Evolutionary conservation across 1,284 basidiomycete genomes (phyloP).

Genomic region (Trichosporon sp.): DNA sequence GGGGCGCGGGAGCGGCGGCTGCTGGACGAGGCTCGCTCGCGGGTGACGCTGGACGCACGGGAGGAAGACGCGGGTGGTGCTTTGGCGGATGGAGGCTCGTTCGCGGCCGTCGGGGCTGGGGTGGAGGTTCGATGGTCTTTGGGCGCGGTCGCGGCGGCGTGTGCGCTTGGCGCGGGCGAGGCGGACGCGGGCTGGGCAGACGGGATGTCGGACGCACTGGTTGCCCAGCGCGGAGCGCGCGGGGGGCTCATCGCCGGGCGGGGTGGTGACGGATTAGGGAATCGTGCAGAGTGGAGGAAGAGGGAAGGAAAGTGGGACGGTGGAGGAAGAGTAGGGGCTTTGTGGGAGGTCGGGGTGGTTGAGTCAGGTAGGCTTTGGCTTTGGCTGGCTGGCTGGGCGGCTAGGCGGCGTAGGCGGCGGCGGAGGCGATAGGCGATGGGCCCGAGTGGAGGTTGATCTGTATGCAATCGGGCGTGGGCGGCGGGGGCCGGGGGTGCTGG

Average conservation of each 20-base stretch:
- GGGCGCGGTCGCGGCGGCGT: not conserved
- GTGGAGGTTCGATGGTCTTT: not conserved
- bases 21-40: not conserved
- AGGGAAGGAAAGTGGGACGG: not conserved
- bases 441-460: not conserved
- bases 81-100: not conserved
- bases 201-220: not conserved
- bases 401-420: not conserved
- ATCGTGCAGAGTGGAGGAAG: not conserved
- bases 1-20: not conserved
- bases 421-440: not conserved
- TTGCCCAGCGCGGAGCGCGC: slow-evolving; percentile 4
- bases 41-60: not conserved
- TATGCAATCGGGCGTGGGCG: not conserved
- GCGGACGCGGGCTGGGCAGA: not conserved
- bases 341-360: not conserved
- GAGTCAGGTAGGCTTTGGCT: not conserved
- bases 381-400: not conserved
- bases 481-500: not conserved
- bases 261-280: not conserved
- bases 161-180: not conserved
- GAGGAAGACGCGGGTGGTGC: not conserved
- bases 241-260: slow-evolving; percentile 5
- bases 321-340: not conserved
- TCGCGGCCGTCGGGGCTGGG: not conserved